These are phyloP conservation scores for Pisolithus sp. DNA, from an alignment of 768 basidiomycete genomes.

Conservation along the genomic window DNA sequence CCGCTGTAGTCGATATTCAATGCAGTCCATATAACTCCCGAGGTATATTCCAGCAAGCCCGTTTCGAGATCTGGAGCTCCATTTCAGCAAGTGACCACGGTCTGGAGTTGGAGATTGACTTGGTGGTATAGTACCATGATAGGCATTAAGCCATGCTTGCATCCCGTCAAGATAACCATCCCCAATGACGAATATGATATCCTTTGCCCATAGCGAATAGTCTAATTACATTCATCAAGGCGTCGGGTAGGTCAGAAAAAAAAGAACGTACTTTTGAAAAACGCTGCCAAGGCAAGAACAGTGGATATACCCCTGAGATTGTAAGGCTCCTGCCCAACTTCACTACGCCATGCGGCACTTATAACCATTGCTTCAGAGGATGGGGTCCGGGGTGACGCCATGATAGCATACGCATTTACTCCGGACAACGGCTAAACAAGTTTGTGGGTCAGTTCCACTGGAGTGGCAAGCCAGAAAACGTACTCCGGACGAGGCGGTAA, in stretches of 20 bases:
- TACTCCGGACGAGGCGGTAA: slow-evolving; percentile 48
- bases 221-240: slow-evolving; percentile 35
- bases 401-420: slow-evolving; percentile 75
- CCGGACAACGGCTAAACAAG: slow-evolving; percentile 48
- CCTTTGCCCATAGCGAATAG: slow-evolving; percentile 92
- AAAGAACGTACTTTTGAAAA: slow-evolving; percentile 61
- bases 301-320: slow-evolving; percentile 86
- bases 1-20: slow-evolving; percentile 93
- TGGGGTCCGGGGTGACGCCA: slow-evolving; percentile 83
- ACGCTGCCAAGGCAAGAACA: slow-evolving; percentile 79
- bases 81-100: not conserved
- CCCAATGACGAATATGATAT: slow-evolving; percentile 82
- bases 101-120: slow-evolving; percentile 40
- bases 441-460: not conserved
- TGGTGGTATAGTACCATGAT: slow-evolving; percentile 62
- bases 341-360: slow-evolving; percentile 84
- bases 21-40: slow-evolving; percentile 94
- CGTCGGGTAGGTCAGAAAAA: not conserved
- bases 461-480: not conserved
- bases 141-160: slow-evolving; percentile 85
- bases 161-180: slow-evolving; percentile 88
- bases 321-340: slow-evolving; percentile 45
- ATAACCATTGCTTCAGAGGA: slow-evolving; percentile 90
- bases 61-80: slow-evolving; percentile 51
- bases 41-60: slow-evolving; percentile 55